Evolutionary conservation across 306 rosid species (phyloP).

Genomic region (Fagus sylvatica): DNA sequence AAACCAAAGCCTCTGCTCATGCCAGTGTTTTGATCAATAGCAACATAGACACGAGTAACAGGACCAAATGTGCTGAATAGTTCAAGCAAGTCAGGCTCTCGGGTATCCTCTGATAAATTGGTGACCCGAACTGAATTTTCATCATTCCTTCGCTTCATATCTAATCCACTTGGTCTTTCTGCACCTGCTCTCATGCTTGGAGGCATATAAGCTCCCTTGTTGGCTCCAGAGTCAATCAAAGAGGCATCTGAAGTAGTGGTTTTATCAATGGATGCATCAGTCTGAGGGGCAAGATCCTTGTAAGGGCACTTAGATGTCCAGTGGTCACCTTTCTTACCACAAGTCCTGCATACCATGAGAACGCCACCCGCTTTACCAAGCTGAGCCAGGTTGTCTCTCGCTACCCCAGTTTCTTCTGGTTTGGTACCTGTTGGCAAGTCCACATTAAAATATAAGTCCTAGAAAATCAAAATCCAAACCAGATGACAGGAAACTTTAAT

Average conservation of each 20-base stretch:
- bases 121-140: constrained; percentile 96
- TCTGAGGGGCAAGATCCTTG: constrained; percentile 74
- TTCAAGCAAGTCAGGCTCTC: constrained; percentile 91
- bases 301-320: constrained; percentile 96
- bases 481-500: not conserved
- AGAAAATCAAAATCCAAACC: not conserved
- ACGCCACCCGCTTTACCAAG: constrained; percentile 61
- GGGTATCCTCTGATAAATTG: constrained; percentile 89
- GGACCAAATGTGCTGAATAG: constrained; percentile 90
- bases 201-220: constrained; percentile 73
- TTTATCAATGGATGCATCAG: constrained; percentile 59
- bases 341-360: constrained; percentile 91
- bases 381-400: constrained; percentile 55
- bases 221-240: constrained; percentile 39
- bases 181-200: constrained; percentile 70
- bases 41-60: constrained; percentile 88
- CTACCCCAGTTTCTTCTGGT: constrained; percentile 63
- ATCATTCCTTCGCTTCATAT: constrained; percentile 87
- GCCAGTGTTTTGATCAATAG: constrained; percentile 81
- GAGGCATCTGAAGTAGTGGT: constrained; percentile 45
- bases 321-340: constrained; percentile 92
- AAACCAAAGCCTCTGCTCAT: constrained; percentile 95
- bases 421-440: constrained; percentile 55
- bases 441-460: too few relatives aligned
- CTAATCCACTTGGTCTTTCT: constrained; percentile 50